phyloP scores from a whole-genome alignment of 2,329 filamentous ascomycete species.

The Ophiostoma sp. region DNA sequence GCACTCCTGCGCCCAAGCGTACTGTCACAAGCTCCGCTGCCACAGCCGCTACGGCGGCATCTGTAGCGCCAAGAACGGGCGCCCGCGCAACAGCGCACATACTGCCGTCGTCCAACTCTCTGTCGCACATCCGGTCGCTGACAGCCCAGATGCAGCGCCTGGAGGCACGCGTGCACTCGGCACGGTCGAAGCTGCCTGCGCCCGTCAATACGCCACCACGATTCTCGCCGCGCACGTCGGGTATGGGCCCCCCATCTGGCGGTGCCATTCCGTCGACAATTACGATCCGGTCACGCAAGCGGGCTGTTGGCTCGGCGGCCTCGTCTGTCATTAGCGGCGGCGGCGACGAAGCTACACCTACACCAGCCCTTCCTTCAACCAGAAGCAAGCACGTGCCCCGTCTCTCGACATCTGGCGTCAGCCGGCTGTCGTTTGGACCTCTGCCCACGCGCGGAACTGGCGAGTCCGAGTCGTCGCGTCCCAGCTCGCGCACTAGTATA shows the following conservation, averaged over 20 bases:
- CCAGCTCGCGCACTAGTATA: constrained; percentile 66
- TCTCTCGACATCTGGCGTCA: constrained; percentile 57
- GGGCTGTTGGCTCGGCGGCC: constrained; percentile 53
- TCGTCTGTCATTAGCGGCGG: constrained; percentile 36
- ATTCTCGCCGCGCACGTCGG: constrained; percentile 61
- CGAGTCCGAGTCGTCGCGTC: constrained; percentile 52
- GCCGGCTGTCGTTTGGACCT: constrained; percentile 58
- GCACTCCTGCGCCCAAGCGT: constrained; percentile 37
- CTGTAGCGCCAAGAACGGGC: constrained; percentile 42
- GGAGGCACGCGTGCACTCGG: constrained; percentile 86
- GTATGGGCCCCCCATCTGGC: constrained; percentile 35
- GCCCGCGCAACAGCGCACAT: constrained; percentile 44
- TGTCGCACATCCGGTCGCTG: constrained; percentile 87
- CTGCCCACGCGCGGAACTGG: constrained; percentile 47
- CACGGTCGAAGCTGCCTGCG: constrained; percentile 82
- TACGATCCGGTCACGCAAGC: constrained; percentile 64
- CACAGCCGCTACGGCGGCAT: constrained; percentile 17
- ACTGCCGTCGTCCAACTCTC: constrained; percentile 59
- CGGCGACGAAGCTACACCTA: constrained; percentile 48
- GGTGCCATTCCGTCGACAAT: constrained; percentile 50
- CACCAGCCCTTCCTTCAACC: constrained; percentile 37
- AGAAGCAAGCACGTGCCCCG: constrained; percentile 47
- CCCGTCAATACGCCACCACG: constrained; percentile 72
- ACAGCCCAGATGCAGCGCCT: constrained; percentile 97
- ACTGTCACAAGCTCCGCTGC: constrained; percentile 36